Conservation (phyloP, 257 asterid genomes). For the Scutellaria barbata region DNA sequence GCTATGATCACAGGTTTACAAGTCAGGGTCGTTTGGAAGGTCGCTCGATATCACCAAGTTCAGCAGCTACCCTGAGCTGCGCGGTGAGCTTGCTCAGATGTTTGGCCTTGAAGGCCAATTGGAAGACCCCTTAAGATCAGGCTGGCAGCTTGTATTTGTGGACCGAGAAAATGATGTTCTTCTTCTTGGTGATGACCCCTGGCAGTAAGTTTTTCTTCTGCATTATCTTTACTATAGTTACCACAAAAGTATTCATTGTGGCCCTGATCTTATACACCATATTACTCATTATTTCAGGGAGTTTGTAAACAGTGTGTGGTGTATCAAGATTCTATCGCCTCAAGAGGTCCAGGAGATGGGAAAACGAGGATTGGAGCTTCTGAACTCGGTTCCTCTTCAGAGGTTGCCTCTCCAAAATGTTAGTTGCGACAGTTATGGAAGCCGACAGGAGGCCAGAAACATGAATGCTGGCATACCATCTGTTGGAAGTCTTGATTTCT, state of each 20-base stretch:
- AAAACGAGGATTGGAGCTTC: slow-evolving; percentile 62
- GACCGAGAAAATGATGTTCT: slow-evolving; percentile 96
- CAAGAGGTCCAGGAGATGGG: slow-evolving; percentile 88
- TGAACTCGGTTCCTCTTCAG: slow-evolving; percentile 53
- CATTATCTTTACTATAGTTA: neutral
- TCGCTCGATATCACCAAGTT: slow-evolving; percentile 77
- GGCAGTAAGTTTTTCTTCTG: slow-evolving; percentile 60
- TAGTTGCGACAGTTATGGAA: slow-evolving; percentile 52
- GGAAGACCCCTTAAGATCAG: slow-evolving; percentile 97
- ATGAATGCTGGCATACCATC: slow-evolving; percentile 59
- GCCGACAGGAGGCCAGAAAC: slow-evolving; percentile 55
- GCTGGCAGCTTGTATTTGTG: slow-evolving; percentile 99
- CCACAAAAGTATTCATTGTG: too few species aligned
- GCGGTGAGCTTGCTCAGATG: slow-evolving; percentile 73
- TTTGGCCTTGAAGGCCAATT: slow-evolving; percentile 83
- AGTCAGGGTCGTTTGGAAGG: slow-evolving; percentile 75
- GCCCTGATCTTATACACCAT: too few species aligned
- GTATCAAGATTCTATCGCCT: slow-evolving; percentile 81
- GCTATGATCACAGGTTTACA: slow-evolving; percentile 56
- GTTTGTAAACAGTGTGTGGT: slow-evolving; percentile 75
- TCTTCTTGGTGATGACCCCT: slow-evolving; percentile 91
- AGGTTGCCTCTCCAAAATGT: slow-evolving; percentile 46
- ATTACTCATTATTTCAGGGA: slow-evolving; percentile 50
- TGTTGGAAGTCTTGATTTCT: slow-evolving; percentile 65
- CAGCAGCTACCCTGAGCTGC: slow-evolving; percentile 80